These are phyloP conservation scores for Phytophthora fragariae DNA, from an alignment of 352 stramenopile genomes.

Conservation along the genomic window DNA sequence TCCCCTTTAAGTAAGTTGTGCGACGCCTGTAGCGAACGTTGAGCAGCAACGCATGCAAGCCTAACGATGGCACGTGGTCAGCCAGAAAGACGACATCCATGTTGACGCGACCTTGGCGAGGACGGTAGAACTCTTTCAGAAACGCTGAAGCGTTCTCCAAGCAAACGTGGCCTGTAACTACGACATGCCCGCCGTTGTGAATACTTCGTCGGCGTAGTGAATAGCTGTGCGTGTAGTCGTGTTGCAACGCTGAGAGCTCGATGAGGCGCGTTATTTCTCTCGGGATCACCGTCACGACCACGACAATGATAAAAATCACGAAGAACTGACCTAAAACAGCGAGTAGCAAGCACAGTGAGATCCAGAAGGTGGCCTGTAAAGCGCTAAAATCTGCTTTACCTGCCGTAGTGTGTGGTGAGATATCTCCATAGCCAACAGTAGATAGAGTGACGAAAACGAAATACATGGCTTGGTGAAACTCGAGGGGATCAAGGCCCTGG, in stretches of 20 bases:
- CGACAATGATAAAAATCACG: slow-evolving; percentile 68
- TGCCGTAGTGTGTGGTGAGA: slow-evolving; percentile 53
- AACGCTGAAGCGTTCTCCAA: slow-evolving; percentile 60
- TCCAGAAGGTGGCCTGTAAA: not conserved
- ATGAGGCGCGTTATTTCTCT: slow-evolving; percentile 61
- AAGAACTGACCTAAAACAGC: slow-evolving; percentile 55
- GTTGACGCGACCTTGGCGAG: slow-evolving; percentile 59
- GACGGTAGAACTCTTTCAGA: slow-evolving; percentile 69
- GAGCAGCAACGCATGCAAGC: slow-evolving; percentile 49
- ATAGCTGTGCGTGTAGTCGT: slow-evolving; percentile 66
- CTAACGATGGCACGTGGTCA: slow-evolving; percentile 42
- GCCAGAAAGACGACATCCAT: slow-evolving; percentile 70
- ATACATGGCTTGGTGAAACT: slow-evolving; percentile 73
- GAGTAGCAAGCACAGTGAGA: not conserved
- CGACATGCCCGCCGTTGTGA: slow-evolving; percentile 58
- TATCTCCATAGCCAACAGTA: slow-evolving; percentile 71
- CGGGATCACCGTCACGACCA: slow-evolving; percentile 67
- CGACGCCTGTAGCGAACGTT: slow-evolving; percentile 56
- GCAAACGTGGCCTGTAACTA: slow-evolving; percentile 57
- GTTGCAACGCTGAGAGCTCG: slow-evolving; percentile 56
- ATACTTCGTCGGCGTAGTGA: slow-evolving; percentile 42
- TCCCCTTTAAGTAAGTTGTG: slow-evolving; percentile 65
- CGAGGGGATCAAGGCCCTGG: slow-evolving; percentile 34
- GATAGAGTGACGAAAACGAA: slow-evolving; percentile 76
- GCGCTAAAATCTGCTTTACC: slow-evolving; percentile 32